Base-by-base conservation (phyloP, 2,329 filamentous ascomycete genomes). In the Pseudomassariella vexata region DNA sequence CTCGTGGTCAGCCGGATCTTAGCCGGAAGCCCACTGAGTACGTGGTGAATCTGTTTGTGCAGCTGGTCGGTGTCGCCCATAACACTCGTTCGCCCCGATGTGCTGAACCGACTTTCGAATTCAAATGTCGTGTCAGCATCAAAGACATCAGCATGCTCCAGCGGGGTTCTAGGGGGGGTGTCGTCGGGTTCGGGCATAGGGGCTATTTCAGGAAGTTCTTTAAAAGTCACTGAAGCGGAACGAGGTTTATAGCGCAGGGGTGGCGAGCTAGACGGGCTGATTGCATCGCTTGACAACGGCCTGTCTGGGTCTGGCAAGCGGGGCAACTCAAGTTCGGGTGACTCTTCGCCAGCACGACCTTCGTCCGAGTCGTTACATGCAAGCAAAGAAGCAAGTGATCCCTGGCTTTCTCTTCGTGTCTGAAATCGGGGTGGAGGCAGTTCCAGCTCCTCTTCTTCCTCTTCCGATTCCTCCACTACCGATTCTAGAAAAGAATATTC, bases 31-130 rank as follows among this genome's bases (percentile, higher is more conserved):
- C 73, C 82, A 36, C 78, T 77, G 23, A 94, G 70, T 35, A 94
- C 84, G 31, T 83, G 76, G 49, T 76, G 83, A 29, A 94, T 89
- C 52, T 89, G 86, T 40, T 80, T 76, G 43, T 87, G 84, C 10
- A 94, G 68, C 35, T 85, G 75, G 42, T 86, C 79, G 41, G 82
- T 77, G 1, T 70, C 62, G 32, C 42, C 30, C 12, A 51, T 60
- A 5, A 56, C 44, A 29, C 55, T 57, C 41, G 48, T 48, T 19
- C 58, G 54, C 16, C 53, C 49, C 0, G 61, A 57, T 34, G 50
- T 62, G 23, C 47, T 46, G 5, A 53, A 28, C 20, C 48, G 48
- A n/a, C 47, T 52, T 2, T 59, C 51, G 24, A 48, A 50, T 6
- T 58, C 52, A 8, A 41, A 60, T 33, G 53, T 65, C 47, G 55